Base-by-base conservation (phyloP, 768 basidiomycete genomes). In the Daedalea quercina region DNA sequence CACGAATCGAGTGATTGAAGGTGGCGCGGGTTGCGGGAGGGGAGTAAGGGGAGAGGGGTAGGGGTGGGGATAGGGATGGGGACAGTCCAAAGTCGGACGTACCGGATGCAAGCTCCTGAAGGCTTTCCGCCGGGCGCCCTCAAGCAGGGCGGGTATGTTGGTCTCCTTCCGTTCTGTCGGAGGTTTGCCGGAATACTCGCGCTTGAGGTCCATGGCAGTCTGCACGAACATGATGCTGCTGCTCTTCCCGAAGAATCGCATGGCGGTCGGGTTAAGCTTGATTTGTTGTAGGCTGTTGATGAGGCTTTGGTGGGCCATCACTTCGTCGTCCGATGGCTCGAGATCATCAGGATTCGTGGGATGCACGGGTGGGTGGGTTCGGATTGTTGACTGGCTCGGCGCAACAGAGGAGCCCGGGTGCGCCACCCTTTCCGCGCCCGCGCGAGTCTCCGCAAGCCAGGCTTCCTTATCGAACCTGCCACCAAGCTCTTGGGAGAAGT, bases 401-500 rank as follows among this genome's bases (percentile, higher is more conserved):
- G 52, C 13, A 19, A 44, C 47, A 34, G 25, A 40, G 3, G 31
- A 28, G 3, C 33, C 50, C 34, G 46, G 37, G 33, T n/a, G 25
- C 41, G 47, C 54, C 17, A 48, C 23, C 33, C 59, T 52, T 54
- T 57, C 31, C 50, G 46, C 28, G 49, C 22, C 49, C 44, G 24
- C 54, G 47, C 28, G 53, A 25, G 54, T n/a, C 57, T 53, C 34
- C 45, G 66, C 42, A 12, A 60, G 54, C 68, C 73, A 77, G 1
- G 53, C 56, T 40, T 73, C 72, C 50, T 65, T 68, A 61, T 72
- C 78, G 33, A 76, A 66, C 3, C 55, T 58, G 23, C 71, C 70
- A 15, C 79, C 80, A 9, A 87, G 67, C 57, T 86, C 81, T 52
- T 74, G 75, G 20, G 81, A 73, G 28, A 84, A 73, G 50, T 82